phyloP scores from a whole-genome alignment of 1,284 basidiomycete species.

The Sporisorium iseilematis-ciliati region DNA sequence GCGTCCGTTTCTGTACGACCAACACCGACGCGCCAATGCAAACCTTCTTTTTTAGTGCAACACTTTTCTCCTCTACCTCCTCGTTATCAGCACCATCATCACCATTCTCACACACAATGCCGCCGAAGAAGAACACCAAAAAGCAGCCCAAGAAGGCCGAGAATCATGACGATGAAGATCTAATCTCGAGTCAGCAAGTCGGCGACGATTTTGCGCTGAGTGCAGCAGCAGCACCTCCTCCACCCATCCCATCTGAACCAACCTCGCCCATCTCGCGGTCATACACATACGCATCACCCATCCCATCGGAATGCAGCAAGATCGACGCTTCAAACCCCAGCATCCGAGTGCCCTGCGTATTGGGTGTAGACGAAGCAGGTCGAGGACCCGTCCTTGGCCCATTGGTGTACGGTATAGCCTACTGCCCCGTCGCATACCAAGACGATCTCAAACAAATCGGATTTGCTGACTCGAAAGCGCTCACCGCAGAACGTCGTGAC shows the following conservation, averaged over 20 bases:
- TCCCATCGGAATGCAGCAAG: slow-evolving; percentile 40
- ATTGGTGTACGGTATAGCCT: slow-evolving; percentile 94
- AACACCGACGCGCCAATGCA: slow-evolving; percentile 12
- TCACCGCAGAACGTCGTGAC: slow-evolving; percentile 75
- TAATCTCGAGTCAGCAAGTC: slow-evolving; percentile 10
- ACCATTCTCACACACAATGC: slow-evolving; percentile 7
- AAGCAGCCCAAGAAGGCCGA: neutral
- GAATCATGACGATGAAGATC: slow-evolving; percentile 15
- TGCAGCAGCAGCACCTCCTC: slow-evolving; percentile 18
- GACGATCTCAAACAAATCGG: slow-evolving; percentile 81
- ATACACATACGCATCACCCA: slow-evolving; percentile 44
- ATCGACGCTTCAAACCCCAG: slow-evolving; percentile 22
- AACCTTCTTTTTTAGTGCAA: neutral
- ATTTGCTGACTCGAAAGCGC: slow-evolving; percentile 94
- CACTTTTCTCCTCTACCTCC: too few species aligned
- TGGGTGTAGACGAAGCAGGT: slow-evolving; percentile 97
- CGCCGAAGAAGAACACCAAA: slow-evolving; percentile 26
- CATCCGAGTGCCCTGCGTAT: slow-evolving; percentile 55
- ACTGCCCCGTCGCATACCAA: slow-evolving; percentile 85
- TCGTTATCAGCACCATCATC: neutral
- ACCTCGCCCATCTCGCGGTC: slow-evolving; percentile 27
- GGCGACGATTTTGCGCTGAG: neutral
- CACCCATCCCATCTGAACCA: slow-evolving; percentile 49
- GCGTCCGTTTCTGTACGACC: slow-evolving; percentile 8
- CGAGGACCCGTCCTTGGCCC: slow-evolving; percentile 92